Base-by-base conservation (phyloP, 2,329 filamentous ascomycete genomes). In the Aquanectria penicillioides region DNA sequence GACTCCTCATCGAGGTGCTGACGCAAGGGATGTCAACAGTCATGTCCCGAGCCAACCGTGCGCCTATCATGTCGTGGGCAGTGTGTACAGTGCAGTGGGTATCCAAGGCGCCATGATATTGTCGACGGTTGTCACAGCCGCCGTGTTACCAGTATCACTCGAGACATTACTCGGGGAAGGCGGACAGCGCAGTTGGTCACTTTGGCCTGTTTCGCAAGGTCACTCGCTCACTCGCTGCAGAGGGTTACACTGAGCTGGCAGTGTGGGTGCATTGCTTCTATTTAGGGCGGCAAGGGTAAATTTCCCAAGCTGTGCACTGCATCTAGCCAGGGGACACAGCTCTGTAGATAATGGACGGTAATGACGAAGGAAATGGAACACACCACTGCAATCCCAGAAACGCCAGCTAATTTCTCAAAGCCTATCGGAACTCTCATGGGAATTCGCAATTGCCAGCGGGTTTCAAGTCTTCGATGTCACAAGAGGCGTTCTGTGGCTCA, bases 1-100 rank as follows among this genome's bases (percentile, higher is more conserved):
- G 64, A 67, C 56, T 55, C 58, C 59, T 52, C 49, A 31, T 51
- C 37, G 40, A 60, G 40, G 52, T 29, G 65, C 43, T 44, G 46
- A 65, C 59, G 34, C 44, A 55, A 64, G 41, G 47, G 23, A 51
- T 57, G 43, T 48, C 54, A 60, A 64, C 52, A 58, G 49, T 46
- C 58, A 55, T 44, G 20, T 40, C 44, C 50, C 41, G n/a, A 55
- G 29, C n/a, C 33, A 15, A 20, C 34, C 17, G 37, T 53, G 29
- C 29, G 8, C 40, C 40, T 33, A n/a, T n/a, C n/a, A n/a, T n/a
- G n/a, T n/a, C n/a, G n/a, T n/a, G n/a, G n/a, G n/a, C n/a, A n/a
- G n/a, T n/a, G n/a, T n/a, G n/a, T n/a, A n/a, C n/a, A 12, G 33
- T 37, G 17, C n/a, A 25, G 40, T 37, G 28, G 40, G 50, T 31